Evolutionary conservation across 1,139 yeast genomes (phyloP).

Genomic region (Suhomyces bolitotheri): DNA sequence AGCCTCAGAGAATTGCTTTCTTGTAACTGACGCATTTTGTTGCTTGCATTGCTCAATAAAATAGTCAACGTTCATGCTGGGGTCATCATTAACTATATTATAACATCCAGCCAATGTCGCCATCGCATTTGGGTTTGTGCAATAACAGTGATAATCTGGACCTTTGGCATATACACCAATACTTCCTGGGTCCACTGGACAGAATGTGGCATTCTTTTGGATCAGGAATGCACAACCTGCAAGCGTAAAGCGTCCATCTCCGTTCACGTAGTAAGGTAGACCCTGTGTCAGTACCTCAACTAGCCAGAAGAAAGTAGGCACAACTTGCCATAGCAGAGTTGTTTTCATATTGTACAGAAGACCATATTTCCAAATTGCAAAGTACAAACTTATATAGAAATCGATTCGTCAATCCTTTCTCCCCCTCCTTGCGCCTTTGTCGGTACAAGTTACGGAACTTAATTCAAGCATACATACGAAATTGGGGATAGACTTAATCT

Average conservation of each 20-base stretch:
- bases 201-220: constrained; percentile 1
- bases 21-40: constrained; percentile 16
- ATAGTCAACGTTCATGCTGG: neutral
- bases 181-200: neutral
- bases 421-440: neutral
- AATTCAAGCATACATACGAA: no score
- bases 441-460: no score
- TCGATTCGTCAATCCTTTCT: neutral
- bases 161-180: neutral
- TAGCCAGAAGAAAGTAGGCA: no score
- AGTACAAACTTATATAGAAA: no score
- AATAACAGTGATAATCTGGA: constrained; percentile 3
- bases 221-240: constrained; percentile 1
- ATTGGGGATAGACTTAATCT: no score
- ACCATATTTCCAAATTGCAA: no score
- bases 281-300: neutral
- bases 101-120: constrained; percentile 8
- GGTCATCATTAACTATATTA: neutral
- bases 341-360: no score
- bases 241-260: neutral
- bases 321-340: no score
- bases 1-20: constrained; percentile 20
- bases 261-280: neutral
- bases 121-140: constrained; percentile 3
- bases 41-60: constrained; percentile 3